Conservation (phyloP, 495 filamentous ascomycete species). For the Elasticomyces elasticus region DNA sequence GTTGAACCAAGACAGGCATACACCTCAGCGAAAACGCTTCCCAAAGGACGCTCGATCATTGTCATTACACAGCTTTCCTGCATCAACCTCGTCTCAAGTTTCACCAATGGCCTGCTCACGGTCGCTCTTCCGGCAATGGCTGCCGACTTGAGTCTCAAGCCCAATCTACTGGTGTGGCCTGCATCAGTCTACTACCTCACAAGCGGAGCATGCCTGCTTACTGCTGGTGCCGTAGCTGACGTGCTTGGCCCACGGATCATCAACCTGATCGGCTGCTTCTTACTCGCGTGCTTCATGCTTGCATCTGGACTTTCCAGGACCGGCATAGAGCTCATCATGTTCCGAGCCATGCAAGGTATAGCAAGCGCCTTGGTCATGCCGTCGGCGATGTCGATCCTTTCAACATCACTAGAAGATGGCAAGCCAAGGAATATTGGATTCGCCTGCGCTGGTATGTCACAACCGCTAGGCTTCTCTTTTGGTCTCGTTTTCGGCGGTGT, state of each 20-base stretch:
- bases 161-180: conserved; percentile 3
- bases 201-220: conserved; percentile 37
- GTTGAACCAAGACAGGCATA: neutral
- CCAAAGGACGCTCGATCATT: neutral
- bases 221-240: conserved; percentile 43
- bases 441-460: conserved; percentile 40
- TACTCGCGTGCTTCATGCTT: conserved; percentile 36
- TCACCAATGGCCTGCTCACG: conserved; percentile 6
- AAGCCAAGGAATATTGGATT: conserved; percentile 43
- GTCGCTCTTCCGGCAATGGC: conserved; percentile 1
- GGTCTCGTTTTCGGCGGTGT: conserved; percentile 47
- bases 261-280: conserved; percentile 37
- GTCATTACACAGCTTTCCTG: conserved; percentile 4
- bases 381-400: conserved; percentile 41
- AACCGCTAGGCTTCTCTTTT: conserved; percentile 44
- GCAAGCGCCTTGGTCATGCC: conserved; percentile 43
- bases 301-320: conserved; percentile 38
- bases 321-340: conserved; percentile 41
- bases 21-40: neutral
- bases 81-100: neutral
- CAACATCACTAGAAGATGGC: conserved; percentile 36
- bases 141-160: neutral
- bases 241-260: conserved; percentile 37
- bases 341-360: conserved; percentile 42
- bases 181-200: conserved; percentile 9